phyloP scores from a whole-genome alignment of 306 rosid species.

The Carpinus viminea region DNA sequence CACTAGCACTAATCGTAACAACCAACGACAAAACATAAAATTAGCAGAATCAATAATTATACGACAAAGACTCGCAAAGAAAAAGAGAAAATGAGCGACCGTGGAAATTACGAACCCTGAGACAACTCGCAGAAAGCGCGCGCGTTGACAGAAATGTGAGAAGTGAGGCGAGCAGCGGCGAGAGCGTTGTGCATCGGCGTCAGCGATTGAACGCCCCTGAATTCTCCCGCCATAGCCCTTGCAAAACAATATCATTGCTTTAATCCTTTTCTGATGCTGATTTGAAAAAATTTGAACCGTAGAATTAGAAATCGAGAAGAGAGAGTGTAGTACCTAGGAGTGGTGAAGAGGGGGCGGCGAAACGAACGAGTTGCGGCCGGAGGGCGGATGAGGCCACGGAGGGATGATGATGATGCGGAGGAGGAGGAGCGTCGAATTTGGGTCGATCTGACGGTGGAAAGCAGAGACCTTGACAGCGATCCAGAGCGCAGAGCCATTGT shows the following conservation, averaged over 20 bases:
- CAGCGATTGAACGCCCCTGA: slow-evolving; percentile 57
- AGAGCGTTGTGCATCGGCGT: slow-evolving; percentile 56
- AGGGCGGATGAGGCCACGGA: slow-evolving; percentile 26
- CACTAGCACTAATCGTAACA: background rate
- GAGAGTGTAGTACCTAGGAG: slow-evolving; percentile 17
- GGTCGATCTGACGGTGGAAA: slow-evolving; percentile 45
- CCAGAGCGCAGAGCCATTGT: slow-evolving; percentile 58
- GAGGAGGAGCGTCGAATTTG: slow-evolving; percentile 38
- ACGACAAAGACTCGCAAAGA: slow-evolving; percentile 6
- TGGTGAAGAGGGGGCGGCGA: slow-evolving; percentile 25
- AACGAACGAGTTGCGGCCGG: slow-evolving; percentile 35
- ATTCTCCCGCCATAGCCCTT: slow-evolving; percentile 32
- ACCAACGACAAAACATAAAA: background rate
- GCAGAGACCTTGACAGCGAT: slow-evolving; percentile 51
- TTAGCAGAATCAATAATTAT: background rate
- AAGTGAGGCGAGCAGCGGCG: slow-evolving; percentile 44
- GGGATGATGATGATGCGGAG: slow-evolving; percentile 27
- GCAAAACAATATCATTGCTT: background rate
- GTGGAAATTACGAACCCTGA: slow-evolving; percentile 45
- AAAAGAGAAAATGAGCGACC: slow-evolving; percentile 5
- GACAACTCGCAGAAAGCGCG: slow-evolving; percentile 65
- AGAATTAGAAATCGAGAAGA: background rate
- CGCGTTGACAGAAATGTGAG: slow-evolving; percentile 44
- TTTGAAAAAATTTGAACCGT: no score
- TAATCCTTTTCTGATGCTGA: no score